Conservation (phyloP, 495 filamentous ascomycete genomes). For the Xylaria intraflava region DNA sequence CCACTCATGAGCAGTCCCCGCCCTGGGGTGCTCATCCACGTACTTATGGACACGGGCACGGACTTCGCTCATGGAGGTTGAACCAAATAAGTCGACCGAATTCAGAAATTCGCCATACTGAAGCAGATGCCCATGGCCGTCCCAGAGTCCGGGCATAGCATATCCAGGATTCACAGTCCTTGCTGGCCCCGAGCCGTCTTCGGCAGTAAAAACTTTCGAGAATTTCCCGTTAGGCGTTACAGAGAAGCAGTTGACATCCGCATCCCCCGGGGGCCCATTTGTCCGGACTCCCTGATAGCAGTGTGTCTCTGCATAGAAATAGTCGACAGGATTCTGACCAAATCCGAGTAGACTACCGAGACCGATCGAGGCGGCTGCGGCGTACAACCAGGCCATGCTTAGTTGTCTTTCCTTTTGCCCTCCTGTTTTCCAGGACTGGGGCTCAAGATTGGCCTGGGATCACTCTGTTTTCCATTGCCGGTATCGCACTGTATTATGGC, state of each 20-base stretch:
- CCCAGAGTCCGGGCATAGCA: constrained; percentile 56
- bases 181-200: constrained; percentile 7
- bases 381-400: constrained; percentile 16
- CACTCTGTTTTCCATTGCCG: background rate
- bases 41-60: constrained; percentile 41
- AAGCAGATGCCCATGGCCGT: constrained; percentile 58
- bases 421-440: background rate
- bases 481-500: background rate
- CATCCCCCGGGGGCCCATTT: constrained; percentile 18
- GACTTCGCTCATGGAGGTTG: constrained; percentile 43
- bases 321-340: constrained; percentile 10
- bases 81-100: constrained; percentile 53
- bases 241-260: constrained; percentile 38
- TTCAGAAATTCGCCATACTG: constrained; percentile 59
- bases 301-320: constrained; percentile 23
- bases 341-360: constrained; percentile 14
- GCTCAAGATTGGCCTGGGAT: background rate
- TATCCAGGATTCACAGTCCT: constrained; percentile 27
- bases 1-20: constrained; percentile 47
- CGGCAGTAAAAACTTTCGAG: constrained; percentile 22
- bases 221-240: constrained; percentile 29
- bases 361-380: constrained; percentile 9
- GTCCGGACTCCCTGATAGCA: constrained; percentile 39
- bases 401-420: background rate
- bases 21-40: constrained; percentile 29